A percentile compares a stretch with the other conserved stretches of the same genome.
Evolutionary conservation across 2,329 filamentous ascomycete genomes (phyloP).

Genomic region (Botrytis medusae): DNA sequence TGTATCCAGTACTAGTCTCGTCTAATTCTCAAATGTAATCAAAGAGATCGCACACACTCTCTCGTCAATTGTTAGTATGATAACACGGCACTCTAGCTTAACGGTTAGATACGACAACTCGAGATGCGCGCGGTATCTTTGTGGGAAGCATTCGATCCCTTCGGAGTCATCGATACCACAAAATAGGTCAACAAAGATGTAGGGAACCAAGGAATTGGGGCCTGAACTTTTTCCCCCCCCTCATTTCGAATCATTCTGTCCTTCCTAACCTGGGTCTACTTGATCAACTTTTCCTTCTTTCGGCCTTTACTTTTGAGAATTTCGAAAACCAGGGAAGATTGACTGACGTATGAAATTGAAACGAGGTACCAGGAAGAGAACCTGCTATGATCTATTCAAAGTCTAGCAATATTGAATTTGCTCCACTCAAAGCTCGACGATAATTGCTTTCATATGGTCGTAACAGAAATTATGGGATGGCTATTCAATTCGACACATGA

Average conservation of each 20-base stretch:
- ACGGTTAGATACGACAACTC: background rate
- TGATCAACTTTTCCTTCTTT: background rate
- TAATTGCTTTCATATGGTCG: background rate
- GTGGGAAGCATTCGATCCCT: background rate
- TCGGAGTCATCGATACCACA: conserved; percentile 2
- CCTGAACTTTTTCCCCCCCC: background rate
- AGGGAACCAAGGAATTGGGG: background rate
- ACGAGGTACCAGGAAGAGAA: background rate
- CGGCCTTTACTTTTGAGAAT: background rate
- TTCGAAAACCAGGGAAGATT: background rate
- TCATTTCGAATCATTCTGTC: background rate
- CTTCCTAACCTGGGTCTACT: background rate
- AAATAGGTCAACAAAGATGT: background rate
- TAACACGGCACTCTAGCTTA: background rate
- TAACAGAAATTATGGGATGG: background rate
- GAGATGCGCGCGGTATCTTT: background rate
- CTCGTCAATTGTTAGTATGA: conserved; percentile 8
- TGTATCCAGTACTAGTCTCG: background rate
- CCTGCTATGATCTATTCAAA: background rate
- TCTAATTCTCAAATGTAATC: background rate
- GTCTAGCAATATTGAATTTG: background rate
- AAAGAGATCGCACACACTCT: background rate
- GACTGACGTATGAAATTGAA: background rate
- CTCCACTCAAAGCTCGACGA: background rate
- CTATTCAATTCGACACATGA: accelerated